phyloP scores from a whole-genome alignment of 148 eudicot genomes.

The Talinum fruticosum region DNA sequence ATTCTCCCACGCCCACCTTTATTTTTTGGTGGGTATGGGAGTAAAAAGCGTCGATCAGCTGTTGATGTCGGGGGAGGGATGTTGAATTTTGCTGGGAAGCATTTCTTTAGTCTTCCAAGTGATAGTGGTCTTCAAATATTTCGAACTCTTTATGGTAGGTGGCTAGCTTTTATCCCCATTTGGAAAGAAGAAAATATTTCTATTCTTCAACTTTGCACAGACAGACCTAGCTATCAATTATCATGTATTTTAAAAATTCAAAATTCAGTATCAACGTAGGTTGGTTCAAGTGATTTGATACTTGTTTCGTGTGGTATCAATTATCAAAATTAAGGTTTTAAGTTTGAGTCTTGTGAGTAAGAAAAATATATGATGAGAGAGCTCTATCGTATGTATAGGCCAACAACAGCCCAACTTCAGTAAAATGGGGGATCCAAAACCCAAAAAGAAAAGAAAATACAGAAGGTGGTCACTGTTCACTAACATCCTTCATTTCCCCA shows the following conservation, averaged over 20 bases:
- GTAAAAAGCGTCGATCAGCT: slow-evolving; percentile 21
- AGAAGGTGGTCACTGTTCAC: background rate
- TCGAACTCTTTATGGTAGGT: background rate
- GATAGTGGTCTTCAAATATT: background rate
- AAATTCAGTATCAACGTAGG: too few species aligned
- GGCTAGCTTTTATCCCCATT: slow-evolving; percentile 12
- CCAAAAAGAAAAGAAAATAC: too few species aligned
- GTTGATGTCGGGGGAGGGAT: slow-evolving; percentile 8
- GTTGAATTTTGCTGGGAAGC: background rate
- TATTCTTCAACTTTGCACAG: background rate
- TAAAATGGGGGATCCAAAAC: too few species aligned
- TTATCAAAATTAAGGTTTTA: too few species aligned
- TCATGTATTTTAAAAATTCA: too few species aligned
- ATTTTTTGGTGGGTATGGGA: background rate
- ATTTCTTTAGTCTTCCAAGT: background rate
- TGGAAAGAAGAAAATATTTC: slow-evolving; percentile 7
- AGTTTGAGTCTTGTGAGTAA: too few species aligned
- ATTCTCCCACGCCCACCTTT: slow-evolving; percentile 2
- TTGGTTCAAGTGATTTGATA: too few species aligned
- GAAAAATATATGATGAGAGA: too few species aligned
- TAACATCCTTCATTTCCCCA: background rate
- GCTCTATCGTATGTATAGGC: too few species aligned
- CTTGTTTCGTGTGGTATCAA: too few species aligned
- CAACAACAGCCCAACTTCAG: too few species aligned
- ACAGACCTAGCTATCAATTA: background rate